Evolutionary conservation across 768 basidiomycete species (phyloP).

Genomic region (Hypholoma sublateritium): DNA sequence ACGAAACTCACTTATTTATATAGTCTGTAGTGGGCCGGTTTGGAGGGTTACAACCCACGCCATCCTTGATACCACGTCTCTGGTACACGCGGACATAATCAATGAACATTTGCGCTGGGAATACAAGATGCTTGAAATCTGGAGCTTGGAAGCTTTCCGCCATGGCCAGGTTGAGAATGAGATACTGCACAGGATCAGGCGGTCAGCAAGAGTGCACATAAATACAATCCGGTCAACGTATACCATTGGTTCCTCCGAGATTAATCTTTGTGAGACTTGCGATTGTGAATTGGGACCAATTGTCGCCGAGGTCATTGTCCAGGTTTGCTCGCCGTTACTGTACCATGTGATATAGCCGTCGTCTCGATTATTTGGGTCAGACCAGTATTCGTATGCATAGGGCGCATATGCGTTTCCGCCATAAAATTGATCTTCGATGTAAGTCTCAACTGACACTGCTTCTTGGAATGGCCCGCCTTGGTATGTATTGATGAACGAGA

Average conservation of each 20-base stretch:
- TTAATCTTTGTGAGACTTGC: constrained; percentile 63
- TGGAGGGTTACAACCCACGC: constrained; percentile 78
- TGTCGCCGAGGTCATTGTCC: constrained; percentile 67
- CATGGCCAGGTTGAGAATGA: constrained; percentile 86
- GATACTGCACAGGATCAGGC: constrained; percentile 46
- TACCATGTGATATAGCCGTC: constrained; percentile 89
- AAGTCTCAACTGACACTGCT: constrained; percentile 65
- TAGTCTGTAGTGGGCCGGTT: constrained; percentile 79
- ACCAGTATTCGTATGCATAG: constrained; percentile 83
- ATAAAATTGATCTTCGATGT: constrained; percentile 57
- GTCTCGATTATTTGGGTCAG: constrained; percentile 60
- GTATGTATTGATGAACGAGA: constrained; percentile 65
- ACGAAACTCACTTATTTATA: constrained; percentile 53
- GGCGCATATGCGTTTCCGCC: constrained; percentile 50
- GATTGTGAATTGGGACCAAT: constrained; percentile 64
- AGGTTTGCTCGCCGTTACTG: constrained; percentile 61
- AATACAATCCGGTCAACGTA: constrained; percentile 20
- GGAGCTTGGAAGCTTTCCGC: constrained; percentile 72
- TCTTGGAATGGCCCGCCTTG: constrained; percentile 74
- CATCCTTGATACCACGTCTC: constrained; percentile 64
- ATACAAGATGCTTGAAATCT: constrained; percentile 69
- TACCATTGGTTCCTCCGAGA: constrained; percentile 95
- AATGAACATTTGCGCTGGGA: constrained; percentile 80
- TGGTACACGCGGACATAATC: constrained; percentile 94
- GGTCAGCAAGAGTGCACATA: background rate